Conservation (phyloP, 1,284 basidiomycete genomes). For the Wolfiporia cocos region DNA sequence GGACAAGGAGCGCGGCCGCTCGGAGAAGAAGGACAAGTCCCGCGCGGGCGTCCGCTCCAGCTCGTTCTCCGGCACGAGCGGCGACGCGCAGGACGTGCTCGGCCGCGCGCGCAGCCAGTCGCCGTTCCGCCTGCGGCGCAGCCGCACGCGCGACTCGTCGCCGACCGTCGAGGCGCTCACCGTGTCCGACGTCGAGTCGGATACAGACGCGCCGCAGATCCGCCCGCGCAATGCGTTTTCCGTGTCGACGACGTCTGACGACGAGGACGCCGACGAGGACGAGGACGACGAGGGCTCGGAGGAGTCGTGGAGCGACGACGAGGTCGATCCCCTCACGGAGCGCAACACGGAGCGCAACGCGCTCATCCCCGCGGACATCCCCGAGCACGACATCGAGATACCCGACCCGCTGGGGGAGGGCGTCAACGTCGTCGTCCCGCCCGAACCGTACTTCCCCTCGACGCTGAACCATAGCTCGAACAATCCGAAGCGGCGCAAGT, state of each 20-base stretch:
- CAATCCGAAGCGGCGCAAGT: constrained; percentile 53
- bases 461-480: constrained; percentile 50
- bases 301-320: constrained; percentile 43
- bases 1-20: constrained; percentile 48
- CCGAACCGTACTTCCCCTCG: constrained; percentile 73
- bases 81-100: constrained; percentile 24
- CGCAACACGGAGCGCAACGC: constrained; percentile 74
- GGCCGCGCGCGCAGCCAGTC: constrained; percentile 64
- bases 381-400: constrained; percentile 39
- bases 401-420: constrained; percentile 81
- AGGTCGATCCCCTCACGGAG: constrained; percentile 73
- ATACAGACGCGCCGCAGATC: constrained; percentile 45
- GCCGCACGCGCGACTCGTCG: constrained; percentile 57
- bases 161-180: constrained; percentile 70
- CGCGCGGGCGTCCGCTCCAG: constrained; percentile 42
- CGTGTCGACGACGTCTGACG: constrained; percentile 42
- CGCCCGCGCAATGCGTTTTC: constrained; percentile 58
- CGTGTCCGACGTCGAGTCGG: constrained; percentile 65
- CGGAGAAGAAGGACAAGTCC: constrained; percentile 29
- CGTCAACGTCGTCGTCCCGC: constrained; percentile 83
- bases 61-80: constrained; percentile 32
- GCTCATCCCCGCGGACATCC: constrained; percentile 40
- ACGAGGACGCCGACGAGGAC: constrained; percentile 45
- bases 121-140: constrained; percentile 60
- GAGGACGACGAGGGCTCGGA: constrained; percentile 31